Base-by-base conservation (phyloP, 345 rosid species). In the Draba incana region DNA sequence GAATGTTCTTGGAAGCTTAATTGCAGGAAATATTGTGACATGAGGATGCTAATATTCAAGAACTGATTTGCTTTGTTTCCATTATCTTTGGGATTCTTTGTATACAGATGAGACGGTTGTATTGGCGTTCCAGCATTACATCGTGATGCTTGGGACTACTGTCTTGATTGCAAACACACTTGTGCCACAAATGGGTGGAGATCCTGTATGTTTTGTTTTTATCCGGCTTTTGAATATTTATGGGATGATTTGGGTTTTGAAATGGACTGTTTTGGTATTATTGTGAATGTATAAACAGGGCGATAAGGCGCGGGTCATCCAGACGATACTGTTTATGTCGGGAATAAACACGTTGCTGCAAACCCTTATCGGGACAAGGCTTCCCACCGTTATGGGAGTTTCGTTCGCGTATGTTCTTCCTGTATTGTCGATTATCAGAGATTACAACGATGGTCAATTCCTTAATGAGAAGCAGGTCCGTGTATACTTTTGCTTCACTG, bases 361-460 rank as follows among this genome's bases (percentile, higher is more conserved):
- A 62, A 92, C 99, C 2, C 73, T 89, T 20, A 15, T 86, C 20
- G 99, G 99, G 41, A 81, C 96, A 50, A 83, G 99, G 78, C 93
- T 94, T 79, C 99, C 99, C 2, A 82, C 96, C 0, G 96, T 94
- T 81, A 94, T 94, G 99, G 87, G 96, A 15, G 90, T 88, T 54
- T 92, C 99, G 2, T 63, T 82, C 38, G 99, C 98, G 0, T 94
- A 81, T 73, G 76, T 57, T 35, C 71, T 94, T 39, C 92, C 99
- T 2, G 88, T 94, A 12, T 55, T 88, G 64, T 88, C 99, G 3
- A 89, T 88, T 69, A 83, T 92, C 62, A 89, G 81, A 73, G 99
- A 94, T 78, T 81, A 78, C 54, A 47, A 68, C 8, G 82, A 83
- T 57, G 86, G 75, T 35, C 79, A 57, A 50, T 81, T 91, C 63